Percentiles rank a stretch among this genome's conserved stretches.
phyloP scores from a whole-genome alignment of 208 protist species.

The Phytomonas sp. region DNA sequence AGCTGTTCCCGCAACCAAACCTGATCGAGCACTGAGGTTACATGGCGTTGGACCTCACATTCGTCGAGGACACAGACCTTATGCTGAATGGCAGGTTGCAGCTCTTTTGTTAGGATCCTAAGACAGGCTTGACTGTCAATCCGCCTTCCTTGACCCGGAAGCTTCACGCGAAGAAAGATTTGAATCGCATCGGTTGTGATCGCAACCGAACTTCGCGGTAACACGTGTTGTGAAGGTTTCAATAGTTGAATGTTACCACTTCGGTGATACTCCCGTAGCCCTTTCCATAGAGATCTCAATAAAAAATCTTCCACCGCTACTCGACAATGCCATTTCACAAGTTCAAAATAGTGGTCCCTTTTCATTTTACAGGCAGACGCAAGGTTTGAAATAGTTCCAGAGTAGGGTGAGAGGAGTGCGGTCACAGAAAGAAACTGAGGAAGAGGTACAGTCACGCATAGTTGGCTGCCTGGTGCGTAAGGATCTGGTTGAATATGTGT shows the following conservation, averaged over 20 bases:
- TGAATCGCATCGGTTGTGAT: conserved; percentile 23
- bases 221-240: conserved; percentile 74
- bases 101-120: conserved; percentile 34
- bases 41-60: conserved; percentile 43
- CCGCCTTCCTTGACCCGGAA: conserved; percentile 76
- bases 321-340: conserved; percentile 15
- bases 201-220: conserved; percentile 75
- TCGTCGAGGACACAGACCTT: conserved; percentile 21
- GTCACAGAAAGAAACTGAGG: conserved; percentile 1
- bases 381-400: background rate
- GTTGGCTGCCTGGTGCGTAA: conserved; percentile 64
- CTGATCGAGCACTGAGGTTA: conserved; percentile 82
- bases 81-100: conserved; percentile 24
- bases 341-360: background rate
- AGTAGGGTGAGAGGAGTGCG: background rate
- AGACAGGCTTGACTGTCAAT: conserved; percentile 57
- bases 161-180: conserved; percentile 78
- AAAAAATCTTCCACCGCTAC: conserved; percentile 62
- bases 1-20: conserved; percentile 72
- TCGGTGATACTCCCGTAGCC: background rate
- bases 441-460: conserved; percentile 33
- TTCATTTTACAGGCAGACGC: background rate
- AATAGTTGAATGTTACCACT: conserved; percentile 65
- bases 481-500: conserved; percentile 61
- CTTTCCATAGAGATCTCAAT: conserved; percentile 32